Conservation (phyloP, 768 basidiomycete species). For the Agrocybe praecox region DNA sequence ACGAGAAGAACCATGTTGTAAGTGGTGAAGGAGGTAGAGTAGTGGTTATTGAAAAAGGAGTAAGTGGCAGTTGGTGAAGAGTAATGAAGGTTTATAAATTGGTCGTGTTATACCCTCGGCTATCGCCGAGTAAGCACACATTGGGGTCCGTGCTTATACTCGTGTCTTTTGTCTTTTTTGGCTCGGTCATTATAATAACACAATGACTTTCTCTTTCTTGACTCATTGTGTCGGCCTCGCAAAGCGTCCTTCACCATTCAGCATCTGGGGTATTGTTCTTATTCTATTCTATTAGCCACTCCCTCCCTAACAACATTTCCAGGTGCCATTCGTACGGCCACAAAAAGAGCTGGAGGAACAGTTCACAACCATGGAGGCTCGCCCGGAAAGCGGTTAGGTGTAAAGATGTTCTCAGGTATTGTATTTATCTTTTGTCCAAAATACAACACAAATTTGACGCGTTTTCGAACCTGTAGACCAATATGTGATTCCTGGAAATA, state of each 20-base stretch:
- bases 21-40: conserved; percentile 13
- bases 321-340: conserved; percentile 87
- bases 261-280: conserved; percentile 37
- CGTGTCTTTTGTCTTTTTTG: conserved; percentile 24
- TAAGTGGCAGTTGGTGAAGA: conserved; percentile 17
- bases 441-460: conserved; percentile 10
- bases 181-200: conserved; percentile 14
- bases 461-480: conserved; percentile 60
- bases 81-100: conserved; percentile 17
- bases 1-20: conserved; percentile 81
- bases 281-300: background rate
- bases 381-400: conserved; percentile 89
- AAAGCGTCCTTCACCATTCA: conserved; percentile 48
- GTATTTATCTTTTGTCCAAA: background rate
- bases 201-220: conserved; percentile 48
- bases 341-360: conserved; percentile 95
- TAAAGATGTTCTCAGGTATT: conserved; percentile 94
- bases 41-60: conserved; percentile 17
- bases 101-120: conserved; percentile 38
- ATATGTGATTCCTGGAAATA: conserved; percentile 91
- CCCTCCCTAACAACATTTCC: conserved; percentile 23
- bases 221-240: conserved; percentile 40
- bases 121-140: conserved; percentile 37
- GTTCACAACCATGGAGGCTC: conserved; percentile 93
- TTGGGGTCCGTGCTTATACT: conserved; percentile 22